These are phyloP conservation scores for Pistacia atlantica DNA, from an alignment of 345 rosid genomes.

Conservation along the genomic window DNA sequence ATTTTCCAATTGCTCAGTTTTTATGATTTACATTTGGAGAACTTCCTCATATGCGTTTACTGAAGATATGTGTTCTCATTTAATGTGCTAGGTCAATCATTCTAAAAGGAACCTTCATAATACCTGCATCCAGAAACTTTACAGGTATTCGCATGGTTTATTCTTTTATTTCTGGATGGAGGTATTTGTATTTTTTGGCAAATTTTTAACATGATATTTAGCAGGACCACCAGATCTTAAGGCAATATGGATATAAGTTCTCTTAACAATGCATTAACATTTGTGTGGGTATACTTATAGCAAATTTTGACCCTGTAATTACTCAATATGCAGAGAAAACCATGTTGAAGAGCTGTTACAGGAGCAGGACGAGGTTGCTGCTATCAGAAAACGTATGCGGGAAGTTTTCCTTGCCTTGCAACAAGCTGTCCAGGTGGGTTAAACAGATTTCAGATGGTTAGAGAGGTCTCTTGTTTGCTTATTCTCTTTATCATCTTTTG, in stretches of 20 bases:
- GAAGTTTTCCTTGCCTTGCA: slow-evolving; percentile 30
- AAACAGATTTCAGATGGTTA: not conserved
- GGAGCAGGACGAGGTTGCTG: slow-evolving; percentile 34
- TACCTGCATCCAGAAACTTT: slow-evolving; percentile 32
- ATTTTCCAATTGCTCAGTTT: not conserved
- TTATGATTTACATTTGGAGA: not conserved
- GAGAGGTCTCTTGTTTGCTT: too few relatives aligned
- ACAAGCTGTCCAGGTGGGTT: slow-evolving; percentile 44
- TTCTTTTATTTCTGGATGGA: not conserved
- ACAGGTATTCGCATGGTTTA: slow-evolving; percentile 23
- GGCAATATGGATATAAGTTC: not conserved
- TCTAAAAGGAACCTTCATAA: slow-evolving; percentile 39
- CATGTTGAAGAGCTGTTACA: slow-evolving; percentile 40
- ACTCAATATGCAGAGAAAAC: slow-evolving; percentile 30
- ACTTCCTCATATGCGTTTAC: slow-evolving; percentile 5
- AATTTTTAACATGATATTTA: not conserved
- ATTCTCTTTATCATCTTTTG: not conserved
- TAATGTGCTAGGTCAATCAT: slow-evolving; percentile 36
- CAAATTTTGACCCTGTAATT: not conserved
- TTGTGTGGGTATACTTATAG: not conserved
- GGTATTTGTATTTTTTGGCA: not conserved
- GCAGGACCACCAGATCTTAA: not conserved
- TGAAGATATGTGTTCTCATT: not conserved
- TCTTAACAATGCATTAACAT: not conserved
- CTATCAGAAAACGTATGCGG: slow-evolving; percentile 23